Percentiles rank a stretch among this genome's conserved stretches.
Conservation (phyloP, 768 basidiomycete species). For the Hemileccinum impolitum region DNA sequence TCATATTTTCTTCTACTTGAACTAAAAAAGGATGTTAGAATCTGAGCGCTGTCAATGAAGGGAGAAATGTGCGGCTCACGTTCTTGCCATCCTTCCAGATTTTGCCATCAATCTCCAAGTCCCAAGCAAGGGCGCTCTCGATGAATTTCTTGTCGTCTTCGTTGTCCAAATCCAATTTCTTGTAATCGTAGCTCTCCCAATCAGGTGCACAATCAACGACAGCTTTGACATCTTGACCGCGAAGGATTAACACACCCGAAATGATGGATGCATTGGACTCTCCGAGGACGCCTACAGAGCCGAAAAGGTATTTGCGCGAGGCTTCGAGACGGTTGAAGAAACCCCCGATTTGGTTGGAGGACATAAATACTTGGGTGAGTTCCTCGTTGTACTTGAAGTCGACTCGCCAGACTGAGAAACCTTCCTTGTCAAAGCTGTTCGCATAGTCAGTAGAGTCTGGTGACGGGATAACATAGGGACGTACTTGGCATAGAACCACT, state of each 20-base stretch:
- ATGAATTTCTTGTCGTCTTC: slow-evolving; percentile 84
- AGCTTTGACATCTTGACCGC: slow-evolving; percentile 70
- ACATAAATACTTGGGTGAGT: slow-evolving; percentile 92
- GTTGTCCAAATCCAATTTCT: slow-evolving; percentile 69
- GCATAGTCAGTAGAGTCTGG: slow-evolving; percentile 3
- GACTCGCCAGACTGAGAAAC: slow-evolving; percentile 88
- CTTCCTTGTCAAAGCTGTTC: slow-evolving; percentile 77
- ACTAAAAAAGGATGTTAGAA: slow-evolving; percentile 11
- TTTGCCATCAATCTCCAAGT: slow-evolving; percentile 84
- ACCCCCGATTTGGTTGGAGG: slow-evolving; percentile 87
- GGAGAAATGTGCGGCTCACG: slow-evolving; percentile 46
- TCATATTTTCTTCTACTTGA: slow-evolving; percentile 17
- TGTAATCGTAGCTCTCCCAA: slow-evolving; percentile 86
- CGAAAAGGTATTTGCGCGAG: slow-evolving; percentile 95
- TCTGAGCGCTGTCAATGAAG: not conserved
- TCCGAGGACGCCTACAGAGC: slow-evolving; percentile 89
- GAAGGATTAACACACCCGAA: slow-evolving; percentile 75
- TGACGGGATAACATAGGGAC: slow-evolving; percentile 18
- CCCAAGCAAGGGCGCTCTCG: slow-evolving; percentile 92
- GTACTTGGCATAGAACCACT: slow-evolving; percentile 97
- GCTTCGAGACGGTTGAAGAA: slow-evolving; percentile 99
- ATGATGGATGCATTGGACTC: slow-evolving; percentile 73
- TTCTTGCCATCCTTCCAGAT: slow-evolving; percentile 90
- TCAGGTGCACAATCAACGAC: slow-evolving; percentile 84
- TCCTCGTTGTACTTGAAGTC: slow-evolving; percentile 98